Conservation (phyloP, 179 eudicot species). For the Patellifolia procumbens region DNA sequence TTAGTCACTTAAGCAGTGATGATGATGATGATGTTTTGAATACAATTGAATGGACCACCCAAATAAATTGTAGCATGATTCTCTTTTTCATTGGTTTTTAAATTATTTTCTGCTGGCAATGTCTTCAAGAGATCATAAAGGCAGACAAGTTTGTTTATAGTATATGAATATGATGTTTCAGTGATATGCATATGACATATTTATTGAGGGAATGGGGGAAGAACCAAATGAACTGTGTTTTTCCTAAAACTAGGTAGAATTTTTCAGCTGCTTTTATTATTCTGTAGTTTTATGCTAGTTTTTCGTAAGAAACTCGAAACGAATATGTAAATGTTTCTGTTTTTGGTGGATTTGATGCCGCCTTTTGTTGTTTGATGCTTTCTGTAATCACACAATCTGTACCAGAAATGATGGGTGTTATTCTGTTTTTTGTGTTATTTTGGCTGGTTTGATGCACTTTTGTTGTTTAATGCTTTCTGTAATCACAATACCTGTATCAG, state of each 20-base stretch:
- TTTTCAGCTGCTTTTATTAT: not conserved
- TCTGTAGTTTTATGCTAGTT: too few relatives aligned
- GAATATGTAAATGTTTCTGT: not conserved
- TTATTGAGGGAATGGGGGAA: not conserved
- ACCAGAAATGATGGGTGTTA: not conserved
- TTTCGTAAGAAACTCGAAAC: not conserved
- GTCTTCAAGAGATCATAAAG: slow-evolving; percentile 31
- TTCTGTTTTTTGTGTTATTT: too few relatives aligned
- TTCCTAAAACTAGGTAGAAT: not conserved
- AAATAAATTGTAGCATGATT: slow-evolving; percentile 21
- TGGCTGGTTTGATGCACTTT: not conserved
- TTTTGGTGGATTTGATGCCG: not conserved
- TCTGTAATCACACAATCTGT: not conserved
- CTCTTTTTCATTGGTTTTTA: slow-evolving; percentile 6
- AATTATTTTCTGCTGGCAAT: slow-evolving; percentile 19
- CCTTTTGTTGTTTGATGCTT: not conserved
- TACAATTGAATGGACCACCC: slow-evolving; percentile 31
- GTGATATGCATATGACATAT: slow-evolving; percentile 1
- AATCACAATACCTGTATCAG: not conserved
- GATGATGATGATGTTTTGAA: slow-evolving; percentile 31
- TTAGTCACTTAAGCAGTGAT: slow-evolving; percentile 16
- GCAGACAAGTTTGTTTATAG: slow-evolving; percentile 32
- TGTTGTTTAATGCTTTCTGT: not conserved
- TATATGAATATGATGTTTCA: slow-evolving; percentile 31
- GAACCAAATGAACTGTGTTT: slow-evolving; percentile 4